Evolutionary conservation across 352 stramenopile species (phyloP), one percentile per base, ranked within the genome.

Genomic region (Globisporangium okanoganense): DNA sequence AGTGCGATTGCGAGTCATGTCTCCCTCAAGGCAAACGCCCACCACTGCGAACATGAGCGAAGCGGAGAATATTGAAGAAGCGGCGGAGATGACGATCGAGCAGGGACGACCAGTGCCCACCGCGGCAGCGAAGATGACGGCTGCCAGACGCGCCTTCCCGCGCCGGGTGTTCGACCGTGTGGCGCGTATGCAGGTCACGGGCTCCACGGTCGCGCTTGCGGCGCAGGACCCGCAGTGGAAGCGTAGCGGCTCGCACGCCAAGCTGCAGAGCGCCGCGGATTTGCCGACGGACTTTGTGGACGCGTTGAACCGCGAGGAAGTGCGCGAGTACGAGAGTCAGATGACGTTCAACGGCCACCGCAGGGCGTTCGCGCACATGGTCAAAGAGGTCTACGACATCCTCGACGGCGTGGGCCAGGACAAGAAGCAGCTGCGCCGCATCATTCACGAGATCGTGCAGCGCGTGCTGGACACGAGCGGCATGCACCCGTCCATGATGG

Each of bases 361-460:
- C 44, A 67, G 77, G 36, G 75, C 66, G 53, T 85, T 85, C 60
- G 56, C 76, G 35, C 59, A 74, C 22, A 66, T 92, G 7, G 61
- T 90, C n/a, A 82, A 78, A 24, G 80, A 90, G n/a, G 63, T 90
- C 20, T 86, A 90, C 65, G 79, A 82, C 24, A 49, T 88, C 59
- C 33, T 90, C 45, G 78, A 85, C 56, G 58, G 67, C 24, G 56
- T 71, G 45, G 33, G 58, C n/a, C 66, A 73, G 54, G 73, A 86
- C 60, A 80, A 81, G 31, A 82, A 83, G 53, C 67, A 72, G 40
- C 67, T 92, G 62, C 82, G 78, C 2, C 65, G 78, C 20, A 47
- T 92, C 44, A 65, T 92, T 57, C 82, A 89, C 67, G 79, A 92
- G 58, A 70, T 92, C 22, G 72, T 90, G 58, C 76, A 90, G 71